Base-by-base conservation (phyloP, 2,329 filamentous ascomycete species). In the Botrytis hyacinthi region DNA sequence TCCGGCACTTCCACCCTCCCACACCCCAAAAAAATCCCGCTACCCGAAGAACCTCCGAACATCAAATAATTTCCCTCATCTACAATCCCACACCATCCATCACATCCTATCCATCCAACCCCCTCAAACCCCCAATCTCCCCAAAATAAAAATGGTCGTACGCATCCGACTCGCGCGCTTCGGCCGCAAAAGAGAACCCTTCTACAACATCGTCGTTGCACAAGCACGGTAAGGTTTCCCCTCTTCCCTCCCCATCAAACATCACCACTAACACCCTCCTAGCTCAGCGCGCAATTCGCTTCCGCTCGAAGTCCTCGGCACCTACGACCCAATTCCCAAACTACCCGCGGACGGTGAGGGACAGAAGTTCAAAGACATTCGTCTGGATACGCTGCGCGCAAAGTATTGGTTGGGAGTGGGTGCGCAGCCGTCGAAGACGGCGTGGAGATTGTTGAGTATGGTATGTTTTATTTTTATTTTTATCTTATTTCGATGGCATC, bases 341-440 rank as follows among this genome's bases (percentile, higher is more conserved):
- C 82, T 85, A 40, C 86, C 88, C 1, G 87, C 89, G 79, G 93
- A 84, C 79, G 82, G 80, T 77, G 87, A 87, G n/a, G 89, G 90
- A 29, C 89, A 90, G 73, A 88, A 93, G 73, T 93, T 92, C 85
- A 99, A 99, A 84, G 95, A 98, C 78, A 93, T 99, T 81, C 91
- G 93, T 80, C 87, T 99, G 22, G 96, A 99, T 83, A 85, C 88
- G 12, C 85, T 89, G 77, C 87, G 96, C 74, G 93, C 95, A 73
- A 91, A 92, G 83, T 99, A 99, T 85, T 99, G 96, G 96, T 87
- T 99, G 51, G 96, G 96, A 81, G 95, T 98, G 5, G 96, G 96
- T 1, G 96, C 96, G 73, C 96, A 99, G 84, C 96, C 96, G 16
- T 95, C 92, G 76, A 93, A 98, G 78, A 91, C 93, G 4, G 93